Evolutionary conservation across 345 rosid genomes (phyloP), one percentile per base, ranked within the genome.

Genomic region (Pseudoturritis turrita): DNA sequence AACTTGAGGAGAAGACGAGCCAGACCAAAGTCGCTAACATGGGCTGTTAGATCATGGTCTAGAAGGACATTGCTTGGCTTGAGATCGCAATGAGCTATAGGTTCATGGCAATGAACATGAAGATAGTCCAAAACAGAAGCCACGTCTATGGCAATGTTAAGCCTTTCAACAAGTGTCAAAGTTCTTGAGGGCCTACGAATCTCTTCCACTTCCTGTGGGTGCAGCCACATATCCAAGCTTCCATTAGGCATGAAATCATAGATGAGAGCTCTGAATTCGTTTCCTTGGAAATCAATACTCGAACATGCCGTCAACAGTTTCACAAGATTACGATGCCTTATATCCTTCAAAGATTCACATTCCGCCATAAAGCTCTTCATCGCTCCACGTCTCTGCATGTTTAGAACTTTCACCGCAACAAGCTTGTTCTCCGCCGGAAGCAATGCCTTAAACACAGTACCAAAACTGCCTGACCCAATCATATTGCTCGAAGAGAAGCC

Each of bases 311-410:
- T 33, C 36, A 33, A 33, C 1, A 33, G 36, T 33, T 33, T 33
- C 36, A 33, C 36, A 33, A 86, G 80, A 63, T 83, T 85, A 25
- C 84, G 71, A 37, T 83, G 89, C 40, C 87, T 78, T 6, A 70
- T 33, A 10, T 33, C 36, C 10, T 33, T 33, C 10, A 33, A 33
- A 3, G 36, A 33, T 33, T 33, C 36, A 33, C 36, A 33, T 33
- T 33, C 36, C 8, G 36, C 36, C 10, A 33, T 0, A 33, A 33
- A 33, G 10, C 36, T 33, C 36, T 33, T 33, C 36, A 33, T 33
- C 8, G 36, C 36, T 33, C 36, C 36, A 33, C 36, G 36, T 33
- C 36, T 33, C 10, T 33, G 36, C 36, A 33, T 2, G 36, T 33
- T 33, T 7, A 33, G 2, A 33, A 33, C 36, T 33, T 33, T 33